Conservation (phyloP, 495 filamentous ascomycete species). For the Talaromyces ruber region DNA sequence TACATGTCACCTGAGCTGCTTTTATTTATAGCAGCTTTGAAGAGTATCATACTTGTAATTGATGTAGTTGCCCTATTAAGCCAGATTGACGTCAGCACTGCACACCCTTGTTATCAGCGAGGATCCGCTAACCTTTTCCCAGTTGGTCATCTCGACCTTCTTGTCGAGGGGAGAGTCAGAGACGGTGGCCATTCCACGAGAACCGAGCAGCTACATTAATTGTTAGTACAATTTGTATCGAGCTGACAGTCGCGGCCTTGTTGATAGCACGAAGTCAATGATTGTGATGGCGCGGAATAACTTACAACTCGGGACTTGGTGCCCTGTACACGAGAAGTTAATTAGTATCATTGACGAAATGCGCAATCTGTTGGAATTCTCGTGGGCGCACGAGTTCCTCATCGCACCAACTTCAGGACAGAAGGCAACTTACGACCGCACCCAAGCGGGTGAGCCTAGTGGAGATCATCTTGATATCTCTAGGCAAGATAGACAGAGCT, state of each 20-base stretch:
- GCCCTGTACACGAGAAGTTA: slow-evolving; percentile 20
- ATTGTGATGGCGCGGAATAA: slow-evolving; percentile 9
- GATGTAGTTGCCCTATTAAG: slow-evolving; percentile 61
- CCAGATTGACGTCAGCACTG: slow-evolving; percentile 6
- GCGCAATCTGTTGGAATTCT: background rate
- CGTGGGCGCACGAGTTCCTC: slow-evolving; percentile 1
- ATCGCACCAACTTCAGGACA: background rate
- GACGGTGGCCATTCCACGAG: slow-evolving; percentile 54
- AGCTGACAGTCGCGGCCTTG: background rate
- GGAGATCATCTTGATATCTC: slow-evolving; percentile 46
- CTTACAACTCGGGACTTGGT: slow-evolving; percentile 49
- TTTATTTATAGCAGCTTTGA: background rate
- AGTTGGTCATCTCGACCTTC: slow-evolving; percentile 78
- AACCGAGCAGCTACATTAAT: slow-evolving; percentile 33
- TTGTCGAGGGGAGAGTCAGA: slow-evolving; percentile 55
- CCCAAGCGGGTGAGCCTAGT: slow-evolving; percentile 47
- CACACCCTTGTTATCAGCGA: background rate
- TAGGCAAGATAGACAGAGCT: slow-evolving; percentile 19
- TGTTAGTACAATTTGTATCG: slow-evolving; percentile 13
- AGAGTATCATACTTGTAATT: slow-evolving; percentile 56
- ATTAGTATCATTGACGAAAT: slow-evolving; percentile 15
- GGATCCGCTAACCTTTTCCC: slow-evolving; percentile 50
- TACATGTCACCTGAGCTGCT: background rate
- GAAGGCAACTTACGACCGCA: slow-evolving; percentile 42
- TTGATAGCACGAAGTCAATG: background rate